Base-by-base conservation (phyloP, 305 asterid genomes). In the Solanum hybrid region DNA sequence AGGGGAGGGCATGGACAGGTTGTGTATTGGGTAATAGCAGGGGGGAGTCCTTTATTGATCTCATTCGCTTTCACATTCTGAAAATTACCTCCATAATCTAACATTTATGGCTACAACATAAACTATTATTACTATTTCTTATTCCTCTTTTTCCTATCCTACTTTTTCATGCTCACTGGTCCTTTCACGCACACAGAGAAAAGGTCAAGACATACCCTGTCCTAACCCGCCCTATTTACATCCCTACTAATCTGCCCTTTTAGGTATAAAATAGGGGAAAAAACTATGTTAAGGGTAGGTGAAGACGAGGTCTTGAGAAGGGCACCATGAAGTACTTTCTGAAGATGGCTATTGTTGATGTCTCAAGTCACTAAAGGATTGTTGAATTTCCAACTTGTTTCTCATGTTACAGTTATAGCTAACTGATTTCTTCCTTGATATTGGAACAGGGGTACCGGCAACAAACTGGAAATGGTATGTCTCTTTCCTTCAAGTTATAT, bases 381-480 rank as follows among this genome's bases (percentile, higher is more conserved):
- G 86, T 80, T 27, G 86, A 38, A 80, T 80, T 42, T 38, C 86
- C 86, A 24, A 13, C 64, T 81, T 42, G 86, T 81, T 42, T 75
- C 36, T 75, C 32, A 42, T 87, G 86, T 87, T 75, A 87, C 86
- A 42, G 56, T 42, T 76, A n/a, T n/a, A n/a, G 56, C 86, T 27
- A 56, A 27, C 86, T 81, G 86, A 81, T 81, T 81, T 81, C 69
- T 89, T 38, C 89, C 37, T 90, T 92, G 37, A 78, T 86, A 85
- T 87, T 91, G 93, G 89, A 87, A 90, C 96, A 97, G 99, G 97
- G 97, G 98, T 95, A 96, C 94, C 94, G 89, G 93, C 93, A 95
- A 84, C 96, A 94, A 94, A 93, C 97, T 87, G 98, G 98, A 86
- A 94, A 96, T 87, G 98, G 99, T 97, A 96, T 77, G 96, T 69